Evolutionary conservation across 2,329 filamentous ascomycete species (phyloP).

Genomic region (Calonectria hawksworthii): DNA sequence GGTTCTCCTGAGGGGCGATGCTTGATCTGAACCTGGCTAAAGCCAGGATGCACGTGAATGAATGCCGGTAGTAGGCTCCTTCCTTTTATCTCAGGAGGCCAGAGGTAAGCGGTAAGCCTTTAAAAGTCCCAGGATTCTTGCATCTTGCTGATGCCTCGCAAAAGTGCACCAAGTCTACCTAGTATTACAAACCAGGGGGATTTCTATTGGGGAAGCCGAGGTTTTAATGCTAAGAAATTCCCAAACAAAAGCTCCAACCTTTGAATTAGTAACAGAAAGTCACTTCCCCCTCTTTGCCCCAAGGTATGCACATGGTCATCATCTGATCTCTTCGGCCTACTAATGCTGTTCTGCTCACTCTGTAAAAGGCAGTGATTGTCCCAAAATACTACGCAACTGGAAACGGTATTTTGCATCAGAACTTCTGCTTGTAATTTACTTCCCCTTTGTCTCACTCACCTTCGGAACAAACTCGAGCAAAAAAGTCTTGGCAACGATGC

Average conservation of each 20-base stretch:
- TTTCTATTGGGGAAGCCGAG: neutral
- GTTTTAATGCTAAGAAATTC: neutral
- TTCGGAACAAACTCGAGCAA: neutral
- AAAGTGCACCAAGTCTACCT: neutral
- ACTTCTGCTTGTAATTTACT: neutral
- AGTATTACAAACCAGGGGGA: neutral
- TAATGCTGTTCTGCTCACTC: neutral
- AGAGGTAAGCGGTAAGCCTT: neutral
- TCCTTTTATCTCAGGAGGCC: neutral
- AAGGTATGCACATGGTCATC: neutral
- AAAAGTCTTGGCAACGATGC: neutral
- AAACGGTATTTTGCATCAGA: neutral
- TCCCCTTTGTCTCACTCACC: neutral
- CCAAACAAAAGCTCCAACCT: neutral
- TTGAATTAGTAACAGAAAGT: neutral
- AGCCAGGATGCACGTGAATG: neutral
- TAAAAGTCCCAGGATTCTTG: neutral
- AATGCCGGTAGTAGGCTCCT: neutral
- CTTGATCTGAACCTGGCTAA: neutral
- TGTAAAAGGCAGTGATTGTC: neutral
- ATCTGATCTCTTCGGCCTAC: neutral
- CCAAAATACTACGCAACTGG: neutral
- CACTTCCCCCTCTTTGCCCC: neutral
- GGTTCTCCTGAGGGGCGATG: neutral
- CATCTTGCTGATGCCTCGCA: neutral